Conservation (phyloP, 2,329 filamentous ascomycete species). For the Cytospora leucostoma region DNA sequence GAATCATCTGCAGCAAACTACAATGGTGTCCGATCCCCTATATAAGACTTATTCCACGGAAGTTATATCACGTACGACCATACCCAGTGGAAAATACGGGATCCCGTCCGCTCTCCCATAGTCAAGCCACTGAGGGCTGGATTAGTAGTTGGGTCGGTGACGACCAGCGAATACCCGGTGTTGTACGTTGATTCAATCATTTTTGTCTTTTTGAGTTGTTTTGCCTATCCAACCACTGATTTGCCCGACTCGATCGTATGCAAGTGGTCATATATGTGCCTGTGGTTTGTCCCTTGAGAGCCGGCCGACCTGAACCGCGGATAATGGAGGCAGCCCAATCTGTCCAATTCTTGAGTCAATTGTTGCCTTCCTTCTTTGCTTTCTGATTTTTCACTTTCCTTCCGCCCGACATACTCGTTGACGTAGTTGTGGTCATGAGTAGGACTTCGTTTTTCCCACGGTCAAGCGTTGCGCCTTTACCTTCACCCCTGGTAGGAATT, state of each 20-base stretch:
- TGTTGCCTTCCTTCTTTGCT: not conserved
- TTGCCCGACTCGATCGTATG: not conserved
- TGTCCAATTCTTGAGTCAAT: not conserved
- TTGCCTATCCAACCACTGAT: not conserved
- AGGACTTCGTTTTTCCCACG: not conserved
- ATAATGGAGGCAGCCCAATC: too few relatives aligned
- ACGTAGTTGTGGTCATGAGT: not conserved
- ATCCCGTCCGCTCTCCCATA: conserved; percentile 1
- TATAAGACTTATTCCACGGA: not conserved
- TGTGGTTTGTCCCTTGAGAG: not conserved
- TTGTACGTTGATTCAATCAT: too few relatives aligned
- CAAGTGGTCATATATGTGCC: not conserved
- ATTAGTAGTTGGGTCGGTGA: conserved; percentile 2
- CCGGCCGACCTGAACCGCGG: too few relatives aligned
- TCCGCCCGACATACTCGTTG: not conserved
- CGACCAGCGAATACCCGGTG: conserved; percentile 2
- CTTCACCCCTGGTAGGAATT: not conserved
- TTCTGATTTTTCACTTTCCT: not conserved
- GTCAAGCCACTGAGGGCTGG: not conserved
- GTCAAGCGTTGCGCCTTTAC: not conserved
- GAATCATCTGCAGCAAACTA: not conserved
- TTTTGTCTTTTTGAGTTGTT: not conserved
- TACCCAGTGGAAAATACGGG: not conserved
- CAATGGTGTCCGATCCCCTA: not conserved
- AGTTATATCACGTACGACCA: not conserved